Percentiles rank a stretch among this genome's conserved stretches.
These are phyloP conservation scores for Xylariaceae sp. DNA, from an alignment of 2,329 filamentous ascomycete genomes.

Conservation along the genomic window DNA sequence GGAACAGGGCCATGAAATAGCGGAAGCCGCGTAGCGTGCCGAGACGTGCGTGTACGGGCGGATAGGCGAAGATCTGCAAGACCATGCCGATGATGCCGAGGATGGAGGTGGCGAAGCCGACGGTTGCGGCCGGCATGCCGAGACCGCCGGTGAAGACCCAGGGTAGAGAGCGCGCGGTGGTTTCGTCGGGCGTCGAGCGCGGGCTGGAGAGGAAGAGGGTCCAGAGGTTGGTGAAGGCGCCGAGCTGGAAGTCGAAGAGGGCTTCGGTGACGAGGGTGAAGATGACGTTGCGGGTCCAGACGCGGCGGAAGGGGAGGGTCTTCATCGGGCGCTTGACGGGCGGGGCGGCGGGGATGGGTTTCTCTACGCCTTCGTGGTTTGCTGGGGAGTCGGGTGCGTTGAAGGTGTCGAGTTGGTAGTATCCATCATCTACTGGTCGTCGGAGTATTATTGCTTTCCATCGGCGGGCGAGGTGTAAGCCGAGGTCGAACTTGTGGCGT, in stretches of 20 bases:
- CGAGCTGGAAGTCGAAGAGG: constrained; percentile 65
- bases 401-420: constrained; percentile 28
- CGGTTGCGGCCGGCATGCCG: constrained; percentile 59
- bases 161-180: constrained; percentile 35
- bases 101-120: constrained; percentile 64
- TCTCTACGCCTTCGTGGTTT: constrained; percentile 8
- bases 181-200: constrained; percentile 38
- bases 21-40: constrained; percentile 64
- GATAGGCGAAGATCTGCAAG: constrained; percentile 65
- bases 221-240: constrained; percentile 63
- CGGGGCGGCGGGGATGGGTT: constrained; percentile 18
- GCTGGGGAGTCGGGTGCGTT: constrained; percentile 11
- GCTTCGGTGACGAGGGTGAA: constrained; percentile 57
- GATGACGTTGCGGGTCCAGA: constrained; percentile 45
- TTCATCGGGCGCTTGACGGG: constrained; percentile 26
- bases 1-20: constrained; percentile 59
- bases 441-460: constrained; percentile 30
- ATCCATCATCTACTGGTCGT: constrained; percentile 28
- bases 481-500: constrained; percentile 41
- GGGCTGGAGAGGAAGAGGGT: constrained; percentile 65
- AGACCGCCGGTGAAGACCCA: constrained; percentile 60
- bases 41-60: constrained; percentile 55
- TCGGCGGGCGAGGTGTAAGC: constrained; percentile 35
- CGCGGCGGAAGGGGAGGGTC: constrained; percentile 36
- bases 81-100: constrained; percentile 64